phyloP scores from a whole-genome alignment of 495 filamentous ascomycete species.

The Aspergillus campestris region DNA sequence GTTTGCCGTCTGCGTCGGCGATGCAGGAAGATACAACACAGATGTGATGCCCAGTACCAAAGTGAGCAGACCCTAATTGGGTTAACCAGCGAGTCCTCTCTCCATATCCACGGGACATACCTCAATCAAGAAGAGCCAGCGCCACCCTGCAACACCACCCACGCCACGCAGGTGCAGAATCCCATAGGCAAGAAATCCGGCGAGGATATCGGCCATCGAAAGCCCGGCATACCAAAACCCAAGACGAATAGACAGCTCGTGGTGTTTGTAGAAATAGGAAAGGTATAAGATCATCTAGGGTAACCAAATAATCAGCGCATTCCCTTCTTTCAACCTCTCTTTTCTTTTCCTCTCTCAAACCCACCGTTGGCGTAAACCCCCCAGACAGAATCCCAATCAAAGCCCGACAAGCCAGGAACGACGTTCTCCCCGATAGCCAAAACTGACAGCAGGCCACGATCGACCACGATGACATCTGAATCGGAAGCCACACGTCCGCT shows the following conservation, averaged over 20 bases:
- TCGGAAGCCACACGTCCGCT: slow-evolving; percentile 67
- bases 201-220: slow-evolving; percentile 43
- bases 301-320: background rate
- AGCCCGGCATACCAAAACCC: slow-evolving; percentile 53
- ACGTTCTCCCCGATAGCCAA: slow-evolving; percentile 45
- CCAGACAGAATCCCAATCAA: slow-evolving; percentile 62
- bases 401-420: slow-evolving; percentile 54
- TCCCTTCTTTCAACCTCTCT: too few relatives aligned
- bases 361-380: slow-evolving; percentile 37
- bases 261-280: slow-evolving; percentile 62
- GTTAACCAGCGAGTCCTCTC: background rate
- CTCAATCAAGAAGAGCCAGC: slow-evolving; percentile 42
- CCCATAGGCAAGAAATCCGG: slow-evolving; percentile 40
- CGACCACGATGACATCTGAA: slow-evolving; percentile 64
- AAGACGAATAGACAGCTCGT: slow-evolving; percentile 54
- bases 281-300: slow-evolving; percentile 47
- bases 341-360: slow-evolving; percentile 9
- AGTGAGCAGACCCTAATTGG: slow-evolving; percentile 32
- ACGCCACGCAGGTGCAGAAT: slow-evolving; percentile 34
- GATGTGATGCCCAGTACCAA: slow-evolving; percentile 49
- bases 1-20: slow-evolving; percentile 55
- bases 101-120: background rate
- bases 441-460: slow-evolving; percentile 55
- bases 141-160: slow-evolving; percentile 20
- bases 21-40: slow-evolving; percentile 55